Evolutionary conservation across 208 protist genomes (phyloP).

Genomic region (Naegleria fowleri): DNA sequence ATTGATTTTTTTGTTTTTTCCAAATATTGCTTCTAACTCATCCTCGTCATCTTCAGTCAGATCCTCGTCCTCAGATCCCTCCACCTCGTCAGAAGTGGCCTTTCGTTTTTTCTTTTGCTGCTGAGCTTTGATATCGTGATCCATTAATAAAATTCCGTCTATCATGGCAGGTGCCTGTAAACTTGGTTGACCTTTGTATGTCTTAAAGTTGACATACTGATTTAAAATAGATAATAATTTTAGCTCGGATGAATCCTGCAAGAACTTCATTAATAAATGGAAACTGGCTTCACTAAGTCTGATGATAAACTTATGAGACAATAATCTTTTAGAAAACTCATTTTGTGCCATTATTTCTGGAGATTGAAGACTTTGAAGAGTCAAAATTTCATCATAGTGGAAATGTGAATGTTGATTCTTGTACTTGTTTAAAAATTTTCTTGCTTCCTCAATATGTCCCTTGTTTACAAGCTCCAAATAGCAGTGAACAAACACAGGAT

Average conservation of each 20-base stretch:
- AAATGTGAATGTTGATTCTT: constrained; percentile 21
- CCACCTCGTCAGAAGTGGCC: background rate
- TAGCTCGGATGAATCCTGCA: background rate
- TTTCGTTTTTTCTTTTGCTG: background rate
- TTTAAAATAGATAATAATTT: constrained; percentile 19
- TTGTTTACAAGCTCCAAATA: constrained; percentile 23
- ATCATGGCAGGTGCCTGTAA: constrained; percentile 1
- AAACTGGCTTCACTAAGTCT: background rate
- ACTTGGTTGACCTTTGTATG: constrained; percentile 11
- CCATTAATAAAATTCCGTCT: background rate
- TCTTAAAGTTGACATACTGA: constrained; percentile 17
- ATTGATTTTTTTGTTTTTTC: constrained; percentile 7
- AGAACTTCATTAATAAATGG: constrained; percentile 26
- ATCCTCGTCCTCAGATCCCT: background rate
- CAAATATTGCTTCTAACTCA: background rate
- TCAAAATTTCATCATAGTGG: constrained; percentile 11
- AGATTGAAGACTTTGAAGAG: background rate
- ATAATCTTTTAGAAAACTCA: constrained; percentile 2
- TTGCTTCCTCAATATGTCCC: background rate
- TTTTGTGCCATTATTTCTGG: background rate
- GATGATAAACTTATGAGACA: background rate
- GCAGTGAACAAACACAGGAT: constrained; percentile 30
- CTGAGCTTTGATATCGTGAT: background rate
- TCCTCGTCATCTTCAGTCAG: background rate
- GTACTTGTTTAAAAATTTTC: constrained; percentile 23